Percentiles rank a stretch among this genome's conserved stretches.
Evolutionary conservation across 1,284 basidiomycete genomes (phyloP).

Genomic region (Ustilago bromivora): DNA sequence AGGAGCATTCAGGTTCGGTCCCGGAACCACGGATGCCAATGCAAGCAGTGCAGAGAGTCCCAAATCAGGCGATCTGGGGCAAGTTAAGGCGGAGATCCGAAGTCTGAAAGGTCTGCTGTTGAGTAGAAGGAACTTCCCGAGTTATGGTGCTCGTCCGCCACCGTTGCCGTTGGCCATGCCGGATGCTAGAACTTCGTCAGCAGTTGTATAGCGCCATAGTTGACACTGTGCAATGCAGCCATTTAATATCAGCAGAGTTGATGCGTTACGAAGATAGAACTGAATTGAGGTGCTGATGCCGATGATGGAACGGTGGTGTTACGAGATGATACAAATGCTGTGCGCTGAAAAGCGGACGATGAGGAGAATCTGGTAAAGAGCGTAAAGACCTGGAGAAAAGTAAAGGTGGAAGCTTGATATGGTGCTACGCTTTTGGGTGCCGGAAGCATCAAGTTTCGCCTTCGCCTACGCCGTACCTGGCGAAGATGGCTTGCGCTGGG

Average conservation of each 20-base stretch:
- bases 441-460: constrained; percentile 2
- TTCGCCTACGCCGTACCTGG: constrained; percentile 30
- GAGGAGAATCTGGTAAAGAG: not conserved
- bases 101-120: constrained; percentile 65
- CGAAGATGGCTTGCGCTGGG: constrained; percentile 29
- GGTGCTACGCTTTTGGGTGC: too few species aligned
- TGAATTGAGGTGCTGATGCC: not conserved
- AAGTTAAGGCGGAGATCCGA: constrained; percentile 67
- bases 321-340: not conserved
- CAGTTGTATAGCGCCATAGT: constrained; percentile 22
- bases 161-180: constrained; percentile 23
- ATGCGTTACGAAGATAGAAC: not conserved
- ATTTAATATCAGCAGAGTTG: not conserved
- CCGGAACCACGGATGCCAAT: constrained; percentile 7
- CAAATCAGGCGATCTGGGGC: constrained; percentile 51
- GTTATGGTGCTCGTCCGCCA: constrained; percentile 41
- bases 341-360: not conserved
- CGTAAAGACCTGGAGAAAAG: not conserved
- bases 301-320: not conserved
- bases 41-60: constrained; percentile 27
- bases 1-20: constrained; percentile 22
- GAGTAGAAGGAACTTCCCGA: constrained; percentile 60
- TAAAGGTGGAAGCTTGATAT: too few species aligned
- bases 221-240: not conserved
- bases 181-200: constrained; percentile 21